Conservation (phyloP, 352 stramenopile genomes). For the Chrysophaeum taylorii region DNA sequence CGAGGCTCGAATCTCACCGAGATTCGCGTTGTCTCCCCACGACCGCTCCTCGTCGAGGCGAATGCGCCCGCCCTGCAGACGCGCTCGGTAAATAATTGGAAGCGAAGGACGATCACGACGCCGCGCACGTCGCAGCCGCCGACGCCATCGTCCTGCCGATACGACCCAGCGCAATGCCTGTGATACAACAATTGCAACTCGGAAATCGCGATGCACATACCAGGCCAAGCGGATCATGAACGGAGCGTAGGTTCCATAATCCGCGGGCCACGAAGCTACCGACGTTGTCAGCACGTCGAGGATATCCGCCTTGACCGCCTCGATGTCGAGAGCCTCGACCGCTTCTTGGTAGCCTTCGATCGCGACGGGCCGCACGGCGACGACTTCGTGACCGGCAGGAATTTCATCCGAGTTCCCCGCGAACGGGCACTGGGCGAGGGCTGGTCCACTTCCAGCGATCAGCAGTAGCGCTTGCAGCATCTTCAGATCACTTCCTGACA, state of each 20-base stretch:
- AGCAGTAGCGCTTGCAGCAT: no score
- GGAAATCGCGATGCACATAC: constrained; percentile 23
- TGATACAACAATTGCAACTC: constrained; percentile 3
- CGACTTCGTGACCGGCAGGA: no score
- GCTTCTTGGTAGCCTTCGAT: not conserved
- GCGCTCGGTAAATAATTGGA: constrained; percentile 40
- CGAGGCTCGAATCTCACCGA: no score
- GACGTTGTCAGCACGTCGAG: constrained; percentile 53
- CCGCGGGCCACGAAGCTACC: constrained; percentile 63
- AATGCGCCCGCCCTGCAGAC: constrained; percentile 37
- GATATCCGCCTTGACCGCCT: constrained; percentile 52
- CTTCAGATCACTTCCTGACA: no score
- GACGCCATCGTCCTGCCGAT: constrained; percentile 7
- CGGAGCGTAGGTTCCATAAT: constrained; percentile 69
- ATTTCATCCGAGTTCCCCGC: no score
- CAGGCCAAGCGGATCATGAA: constrained; percentile 64
- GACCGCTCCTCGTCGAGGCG: constrained; percentile 42
- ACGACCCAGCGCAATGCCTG: not conserved
- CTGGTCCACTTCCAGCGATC: no score
- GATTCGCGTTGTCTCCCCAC: constrained; percentile 52
- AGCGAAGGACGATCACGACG: constrained; percentile 45
- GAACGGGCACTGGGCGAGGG: no score
- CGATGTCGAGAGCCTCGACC: constrained; percentile 26
- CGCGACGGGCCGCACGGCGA: no score
- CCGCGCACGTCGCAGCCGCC: constrained; percentile 27